Base-by-base conservation (phyloP, 148 eudicot genomes). In the Pouteria glomerata region DNA sequence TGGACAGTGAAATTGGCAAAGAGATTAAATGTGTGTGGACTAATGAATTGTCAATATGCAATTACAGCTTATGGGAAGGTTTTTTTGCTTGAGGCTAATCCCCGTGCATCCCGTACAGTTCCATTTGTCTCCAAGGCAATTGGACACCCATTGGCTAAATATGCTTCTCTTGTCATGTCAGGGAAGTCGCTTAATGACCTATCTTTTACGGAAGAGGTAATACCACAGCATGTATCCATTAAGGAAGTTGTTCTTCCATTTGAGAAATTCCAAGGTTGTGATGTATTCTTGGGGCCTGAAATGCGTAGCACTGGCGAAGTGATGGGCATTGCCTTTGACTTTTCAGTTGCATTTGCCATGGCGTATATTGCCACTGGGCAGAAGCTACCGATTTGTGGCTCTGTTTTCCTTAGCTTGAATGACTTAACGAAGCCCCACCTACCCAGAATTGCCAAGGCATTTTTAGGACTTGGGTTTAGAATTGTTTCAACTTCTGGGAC, bases 281-380 rank as follows among this genome's bases (percentile, higher is more conserved):
- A 96, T 63, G 97, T 96, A 37, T 76, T 92, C 52, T 67, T 96
- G 60, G 97, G 99, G 35, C 99, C 97, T 1, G 99, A 96, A 76
- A 96, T 96, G 97, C 96, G 91, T n/a, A 92, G 97, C 70, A 96
- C 97, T 0, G 97, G 97, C 41, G 99, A 96, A 75, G 97, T 96
- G 35, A 96, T 96, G 99, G 96, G 94, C 48, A 96, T 96, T 31
- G 82, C 85, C 69, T 79, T 21, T 26, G 96, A 87, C 58, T 85
- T 75, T 47, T 77, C 99, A 4, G 68, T 83, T 26, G 83, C 99
- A 18, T 96, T 92, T 71, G 99, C 97, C 69, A 82, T 88, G 81
- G 91, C 97, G 39, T 89, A 90, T 52, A 90, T 96, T 69, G 99
- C 99, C 23, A 89, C 96, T 3, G 97, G 97, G 56, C 96, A 90